phyloP scores from a whole-genome alignment of 306 rosid species.

The Malus orientalis region DNA sequence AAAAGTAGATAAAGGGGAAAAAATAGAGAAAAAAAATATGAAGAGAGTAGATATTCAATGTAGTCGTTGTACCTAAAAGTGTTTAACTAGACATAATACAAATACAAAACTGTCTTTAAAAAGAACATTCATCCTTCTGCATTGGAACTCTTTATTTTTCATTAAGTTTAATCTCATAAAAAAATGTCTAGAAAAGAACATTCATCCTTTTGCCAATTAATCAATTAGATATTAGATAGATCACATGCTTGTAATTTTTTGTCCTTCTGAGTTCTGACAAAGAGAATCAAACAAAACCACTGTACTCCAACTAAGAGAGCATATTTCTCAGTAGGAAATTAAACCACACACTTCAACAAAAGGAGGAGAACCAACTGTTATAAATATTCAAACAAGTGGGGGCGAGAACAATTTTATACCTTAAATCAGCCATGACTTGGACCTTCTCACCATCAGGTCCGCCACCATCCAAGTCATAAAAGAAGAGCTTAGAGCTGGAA shows the following conservation, averaged over 20 bases:
- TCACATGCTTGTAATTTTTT: background rate
- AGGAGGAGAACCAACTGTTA: background rate
- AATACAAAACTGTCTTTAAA: background rate
- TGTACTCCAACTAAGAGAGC: background rate
- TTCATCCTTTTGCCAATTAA: background rate
- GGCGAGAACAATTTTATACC: slow-evolving; percentile 29
- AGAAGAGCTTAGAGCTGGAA: slow-evolving; percentile 61
- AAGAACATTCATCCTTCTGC: background rate
- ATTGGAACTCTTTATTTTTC: background rate
- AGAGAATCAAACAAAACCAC: background rate
- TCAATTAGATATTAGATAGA: background rate
- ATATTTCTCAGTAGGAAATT: background rate
- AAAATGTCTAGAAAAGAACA: background rate
- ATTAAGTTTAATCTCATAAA: background rate
- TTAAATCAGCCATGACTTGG: slow-evolving; percentile 84
- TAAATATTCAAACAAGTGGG: background rate
- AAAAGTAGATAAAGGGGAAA: background rate
- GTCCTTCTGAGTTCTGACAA: background rate
- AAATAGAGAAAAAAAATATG: background rate
- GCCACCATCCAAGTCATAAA: slow-evolving; percentile 64
- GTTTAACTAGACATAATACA: background rate
- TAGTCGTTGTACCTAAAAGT: background rate
- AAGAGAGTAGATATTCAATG: background rate
- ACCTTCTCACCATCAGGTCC: slow-evolving; percentile 40
- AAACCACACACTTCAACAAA: background rate